A percentile compares a stretch with the other conserved stretches of the same genome.
phyloP scores from a whole-genome alignment of 2,329 filamentous ascomycete genomes.

The Ustulina deusta region DNA sequence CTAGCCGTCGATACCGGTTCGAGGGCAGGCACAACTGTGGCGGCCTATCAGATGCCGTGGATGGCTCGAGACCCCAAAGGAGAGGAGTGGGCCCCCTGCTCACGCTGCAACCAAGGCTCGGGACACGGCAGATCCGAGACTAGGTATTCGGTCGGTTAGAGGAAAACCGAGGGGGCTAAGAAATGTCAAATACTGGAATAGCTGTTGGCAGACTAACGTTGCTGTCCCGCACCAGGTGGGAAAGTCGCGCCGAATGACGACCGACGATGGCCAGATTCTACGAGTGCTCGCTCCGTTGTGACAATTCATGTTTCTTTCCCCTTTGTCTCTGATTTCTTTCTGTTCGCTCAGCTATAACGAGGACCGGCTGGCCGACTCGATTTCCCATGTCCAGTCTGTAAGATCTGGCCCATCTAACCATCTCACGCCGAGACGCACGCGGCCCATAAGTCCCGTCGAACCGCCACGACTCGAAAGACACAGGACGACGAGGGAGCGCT shows the following conservation, averaged over 20 bases:
- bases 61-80: conserved; percentile 40
- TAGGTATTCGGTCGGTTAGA: conserved; percentile 12
- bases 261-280: conserved; percentile 20
- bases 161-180: neutral
- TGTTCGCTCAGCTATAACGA: conserved; percentile 18
- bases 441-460: too few species aligned
- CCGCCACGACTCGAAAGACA: conserved; percentile 17
- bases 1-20: neutral
- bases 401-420: neutral
- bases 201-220: neutral
- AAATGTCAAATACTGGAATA: conserved; percentile 26
- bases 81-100: conserved; percentile 13
- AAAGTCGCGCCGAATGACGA: conserved; percentile 29
- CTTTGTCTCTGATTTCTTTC: neutral
- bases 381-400: conserved; percentile 3
- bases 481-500: neutral
- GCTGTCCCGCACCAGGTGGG: conserved; percentile 18
- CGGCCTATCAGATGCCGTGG: conserved; percentile 21
- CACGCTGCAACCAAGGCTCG: conserved; percentile 27
- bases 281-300: conserved; percentile 16
- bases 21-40: neutral
- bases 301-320: conserved; percentile 4
- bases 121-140: conserved; percentile 34
- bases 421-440: too few species aligned
- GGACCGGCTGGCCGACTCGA: conserved; percentile 36